Evolutionary conservation across 2,329 filamentous ascomycete species (phyloP).

Genomic region (Hymenoscyphus fructigenus): DNA sequence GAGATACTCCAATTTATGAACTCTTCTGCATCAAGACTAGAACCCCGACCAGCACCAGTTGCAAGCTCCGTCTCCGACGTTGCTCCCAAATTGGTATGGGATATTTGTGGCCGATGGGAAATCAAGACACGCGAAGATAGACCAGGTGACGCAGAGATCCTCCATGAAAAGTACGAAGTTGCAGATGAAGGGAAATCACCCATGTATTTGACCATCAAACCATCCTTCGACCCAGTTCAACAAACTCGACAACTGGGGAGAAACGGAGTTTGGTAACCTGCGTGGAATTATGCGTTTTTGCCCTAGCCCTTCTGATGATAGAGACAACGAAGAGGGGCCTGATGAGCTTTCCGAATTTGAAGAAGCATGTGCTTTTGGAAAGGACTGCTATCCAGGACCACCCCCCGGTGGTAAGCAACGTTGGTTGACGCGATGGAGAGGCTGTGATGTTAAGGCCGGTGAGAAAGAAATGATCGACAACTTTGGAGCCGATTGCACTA

Average conservation of each 20-base stretch:
- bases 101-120: background rate
- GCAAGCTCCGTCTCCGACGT: background rate
- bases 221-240: background rate
- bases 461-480: background rate
- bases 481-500: background rate
- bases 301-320: background rate
- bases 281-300: conserved; percentile 16
- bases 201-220: background rate
- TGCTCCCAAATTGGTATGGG: background rate
- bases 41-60: background rate
- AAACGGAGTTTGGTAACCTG: conserved; percentile 12
- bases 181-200: background rate
- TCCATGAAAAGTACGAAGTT: background rate
- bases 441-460: background rate
- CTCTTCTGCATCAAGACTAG: background rate
- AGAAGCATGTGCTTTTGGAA: conserved; percentile 8
- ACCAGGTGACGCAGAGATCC: background rate
- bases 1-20: background rate
- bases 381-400: conserved; percentile 11
- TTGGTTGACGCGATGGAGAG: conserved; percentile 11
- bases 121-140: background rate
- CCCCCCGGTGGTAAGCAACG: conserved; percentile 4
- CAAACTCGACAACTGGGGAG: conserved; percentile 11
- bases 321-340: background rate
- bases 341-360: background rate